Evolutionary conservation across 2,329 filamentous ascomycete species (phyloP).

Genomic region (Xylaria sp.): DNA sequence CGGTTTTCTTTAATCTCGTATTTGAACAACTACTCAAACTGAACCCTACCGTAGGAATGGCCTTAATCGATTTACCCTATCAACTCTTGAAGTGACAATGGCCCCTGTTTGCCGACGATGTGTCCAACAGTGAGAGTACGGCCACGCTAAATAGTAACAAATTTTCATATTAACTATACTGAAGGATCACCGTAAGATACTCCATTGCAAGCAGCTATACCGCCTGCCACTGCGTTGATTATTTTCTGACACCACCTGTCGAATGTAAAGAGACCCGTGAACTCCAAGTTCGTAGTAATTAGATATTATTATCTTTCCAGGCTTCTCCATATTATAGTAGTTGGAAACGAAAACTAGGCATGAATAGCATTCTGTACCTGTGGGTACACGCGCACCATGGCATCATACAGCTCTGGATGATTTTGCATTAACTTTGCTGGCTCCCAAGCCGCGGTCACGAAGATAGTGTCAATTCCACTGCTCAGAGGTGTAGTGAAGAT

Average conservation of each 20-base stretch:
- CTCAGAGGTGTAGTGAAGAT: constrained; percentile 89
- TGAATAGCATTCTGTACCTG: constrained; percentile 83
- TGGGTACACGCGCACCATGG: constrained; percentile 85
- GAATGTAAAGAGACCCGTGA: not conserved
- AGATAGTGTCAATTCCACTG: constrained; percentile 91
- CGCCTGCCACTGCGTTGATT: not conserved
- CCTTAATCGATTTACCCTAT: too few relatives aligned
- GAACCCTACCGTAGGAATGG: too few relatives aligned
- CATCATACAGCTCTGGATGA: constrained; percentile 82
- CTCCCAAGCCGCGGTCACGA: constrained; percentile 79
- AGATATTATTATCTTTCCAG: not conserved
- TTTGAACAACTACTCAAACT: too few relatives aligned
- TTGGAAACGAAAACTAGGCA: constrained; percentile 53
- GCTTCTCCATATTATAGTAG: not conserved
- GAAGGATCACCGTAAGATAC: constrained; percentile 10
- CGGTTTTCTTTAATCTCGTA: too few relatives aligned
- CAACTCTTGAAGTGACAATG: too few relatives aligned
- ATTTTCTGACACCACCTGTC: not conserved
- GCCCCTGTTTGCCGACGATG: too few relatives aligned
- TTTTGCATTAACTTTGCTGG: constrained; percentile 80
- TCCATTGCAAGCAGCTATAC: too few relatives aligned
- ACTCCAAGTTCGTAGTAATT: not conserved
- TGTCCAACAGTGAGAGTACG: too few relatives aligned
- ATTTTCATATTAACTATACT: not conserved
- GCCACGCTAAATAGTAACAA: not conserved